Evolutionary conservation across 768 basidiomycete genomes (phyloP).

Genomic region (Leccinellum luteum): DNA sequence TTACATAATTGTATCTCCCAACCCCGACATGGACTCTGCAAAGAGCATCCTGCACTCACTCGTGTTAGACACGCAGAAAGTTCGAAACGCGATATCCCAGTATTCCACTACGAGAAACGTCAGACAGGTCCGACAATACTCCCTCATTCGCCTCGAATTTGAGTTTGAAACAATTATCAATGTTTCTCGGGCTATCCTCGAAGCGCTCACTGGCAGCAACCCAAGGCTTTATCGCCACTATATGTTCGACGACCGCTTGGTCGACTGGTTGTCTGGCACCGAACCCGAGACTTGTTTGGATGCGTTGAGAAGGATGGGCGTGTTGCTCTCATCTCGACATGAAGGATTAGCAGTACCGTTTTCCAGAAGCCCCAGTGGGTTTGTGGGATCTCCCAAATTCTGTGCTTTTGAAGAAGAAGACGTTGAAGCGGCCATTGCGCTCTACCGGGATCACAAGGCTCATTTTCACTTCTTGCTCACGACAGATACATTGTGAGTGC

Average conservation of each 20-base stretch:
- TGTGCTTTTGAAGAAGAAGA: neutral
- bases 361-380: neutral
- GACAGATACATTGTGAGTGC: constrained; percentile 11
- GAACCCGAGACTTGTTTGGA: constrained; percentile 7
- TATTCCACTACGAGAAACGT: neutral
- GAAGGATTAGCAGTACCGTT: neutral
- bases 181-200: constrained; percentile 3
- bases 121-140: constrained; percentile 3
- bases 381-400: neutral
- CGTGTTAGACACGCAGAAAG: neutral
- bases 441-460: constrained; percentile 1
- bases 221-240: neutral
- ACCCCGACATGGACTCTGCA: constrained; percentile 4
- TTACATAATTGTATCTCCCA: too few species aligned
- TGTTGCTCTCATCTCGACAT: neutral
- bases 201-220: neutral
- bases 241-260: constrained; percentile 3
- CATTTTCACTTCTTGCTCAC: constrained; percentile 12
- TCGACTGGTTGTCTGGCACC: constrained; percentile 1
- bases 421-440: neutral
- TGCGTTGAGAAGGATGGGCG: neutral
- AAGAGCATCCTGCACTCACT: neutral
- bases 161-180: constrained; percentile 7
- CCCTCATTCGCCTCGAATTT: constrained; percentile 4
- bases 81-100: neutral